A percentile compares a stretch with the other conserved stretches of the same genome.
Conservation (phyloP, 2,329 filamentous ascomycete species). For the Cladophialophora chaetospira region DNA sequence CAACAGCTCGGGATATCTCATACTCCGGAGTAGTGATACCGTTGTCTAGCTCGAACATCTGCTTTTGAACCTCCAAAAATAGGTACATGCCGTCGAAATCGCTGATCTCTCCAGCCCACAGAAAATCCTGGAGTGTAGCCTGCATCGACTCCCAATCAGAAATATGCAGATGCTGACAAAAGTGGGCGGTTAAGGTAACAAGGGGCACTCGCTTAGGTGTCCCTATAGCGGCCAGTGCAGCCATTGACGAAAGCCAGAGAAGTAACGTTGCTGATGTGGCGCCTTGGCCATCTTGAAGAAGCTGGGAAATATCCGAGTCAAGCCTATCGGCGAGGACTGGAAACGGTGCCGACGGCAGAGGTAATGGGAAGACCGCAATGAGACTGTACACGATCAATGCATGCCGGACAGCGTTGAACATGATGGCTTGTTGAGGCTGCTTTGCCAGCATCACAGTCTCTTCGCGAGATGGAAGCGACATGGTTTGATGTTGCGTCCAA, state of each 20-base stretch:
- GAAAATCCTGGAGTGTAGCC: background rate
- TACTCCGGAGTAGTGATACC: background rate
- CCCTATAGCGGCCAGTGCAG: background rate
- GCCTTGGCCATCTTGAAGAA: background rate
- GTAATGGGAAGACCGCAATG: background rate
- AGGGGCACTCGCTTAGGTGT: background rate
- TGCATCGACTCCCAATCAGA: background rate
- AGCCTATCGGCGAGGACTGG: background rate
- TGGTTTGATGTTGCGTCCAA: background rate
- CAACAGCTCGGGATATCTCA: background rate
- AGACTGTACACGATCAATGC: background rate
- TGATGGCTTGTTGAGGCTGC: background rate
- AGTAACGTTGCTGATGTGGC: background rate
- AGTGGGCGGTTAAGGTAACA: background rate
- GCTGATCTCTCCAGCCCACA: background rate
- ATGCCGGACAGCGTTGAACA: background rate
- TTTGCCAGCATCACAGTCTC: background rate
- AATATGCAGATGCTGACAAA: background rate
- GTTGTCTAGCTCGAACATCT: background rate
- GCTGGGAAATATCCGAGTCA: background rate
- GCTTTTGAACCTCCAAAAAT: background rate
- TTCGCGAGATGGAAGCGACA: background rate
- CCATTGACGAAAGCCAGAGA: background rate
- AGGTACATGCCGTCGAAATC: conserved; percentile 1
- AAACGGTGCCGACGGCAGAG: background rate